Evolutionary conservation across 306 rosid genomes (phyloP), one percentile per base, ranked within the genome.

Genomic region (Hylodesmum podocarpum): DNA sequence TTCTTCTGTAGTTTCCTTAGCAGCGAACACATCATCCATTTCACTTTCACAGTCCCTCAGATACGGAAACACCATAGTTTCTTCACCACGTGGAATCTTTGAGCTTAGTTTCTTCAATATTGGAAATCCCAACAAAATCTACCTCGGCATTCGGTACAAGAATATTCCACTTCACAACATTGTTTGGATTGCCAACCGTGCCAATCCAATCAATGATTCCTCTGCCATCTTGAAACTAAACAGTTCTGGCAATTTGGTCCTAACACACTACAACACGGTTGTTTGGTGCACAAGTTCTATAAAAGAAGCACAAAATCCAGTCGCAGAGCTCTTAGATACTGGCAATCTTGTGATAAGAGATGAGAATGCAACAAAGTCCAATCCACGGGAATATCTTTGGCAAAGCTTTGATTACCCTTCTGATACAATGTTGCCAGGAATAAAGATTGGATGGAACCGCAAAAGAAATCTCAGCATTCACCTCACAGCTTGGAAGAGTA

Each of bases 291-390:
- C 84, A 46, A 36, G 29, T 27, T 27, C 67, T 6, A 22, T 2
- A 6, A 49, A 51, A 39, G 43, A 19, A 49, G 85, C 69, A 28
- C 49, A 39, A 41, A 51, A 49, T 16, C 78, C 69, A 3, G 19
- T 76, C 18, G 50, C 66, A 1, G 41, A 27, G 72, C 77, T 81
- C 16, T 47, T 81, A 67, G 77, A 81, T 21, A 31, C 12, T 0
- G 84, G 86, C 39, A 85, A 50, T 25, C 82, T 90, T 11, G 77
- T 86, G 8, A 61, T 86, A 8, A 76, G 73, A 22, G 10, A 76
- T 71, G 87, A 79, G 1, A 44, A 6, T 14, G 69, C 21, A 39
- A 3, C 31, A 54, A 49, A 55, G 5, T 4, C 59, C 15, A 59
- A 37, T 6, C 74, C 66, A 41, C 13, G 72, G 59, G 51, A 75